A percentile compares a stretch with the other conserved stretches of the same genome.
These are phyloP conservation scores for Apium graveolens DNA, from an alignment of 129 eudicot species.

Conservation along the genomic window DNA sequence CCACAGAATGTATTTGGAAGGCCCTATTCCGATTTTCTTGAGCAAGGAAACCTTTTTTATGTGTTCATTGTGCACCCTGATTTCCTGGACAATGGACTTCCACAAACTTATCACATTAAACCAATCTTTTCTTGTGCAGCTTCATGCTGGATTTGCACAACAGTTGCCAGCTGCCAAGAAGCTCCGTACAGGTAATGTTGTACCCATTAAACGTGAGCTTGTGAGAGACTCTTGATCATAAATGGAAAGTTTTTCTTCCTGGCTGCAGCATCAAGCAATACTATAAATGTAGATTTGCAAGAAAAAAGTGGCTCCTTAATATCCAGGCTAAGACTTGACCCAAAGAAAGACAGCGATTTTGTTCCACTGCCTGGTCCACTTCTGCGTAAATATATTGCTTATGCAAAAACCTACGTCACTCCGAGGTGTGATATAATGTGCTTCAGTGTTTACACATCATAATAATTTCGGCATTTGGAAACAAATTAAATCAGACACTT, in stretches of 20 bases:
- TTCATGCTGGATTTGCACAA: constrained; percentile 65
- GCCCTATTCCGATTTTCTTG: background rate
- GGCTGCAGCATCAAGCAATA: constrained; percentile 41
- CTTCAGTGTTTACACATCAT: background rate
- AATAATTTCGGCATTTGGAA: background rate
- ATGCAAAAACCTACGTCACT: constrained; percentile 71
- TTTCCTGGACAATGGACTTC: background rate
- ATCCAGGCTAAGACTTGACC: constrained; percentile 70
- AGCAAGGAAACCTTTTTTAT: background rate
- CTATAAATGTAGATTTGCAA: constrained; percentile 23
- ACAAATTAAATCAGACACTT: background rate
- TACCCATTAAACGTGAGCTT: background rate
- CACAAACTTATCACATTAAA: background rate
- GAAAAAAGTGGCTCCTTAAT: constrained; percentile 43
- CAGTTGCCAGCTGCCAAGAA: constrained; percentile 52
- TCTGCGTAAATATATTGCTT: constrained; percentile 84
- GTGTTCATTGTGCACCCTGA: background rate
- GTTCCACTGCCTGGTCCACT: constrained; percentile 79
- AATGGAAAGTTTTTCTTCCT: background rate
- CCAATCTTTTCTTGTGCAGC: constrained; percentile 35
- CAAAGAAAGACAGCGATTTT: constrained; percentile 55
- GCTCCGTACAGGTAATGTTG: constrained; percentile 39
- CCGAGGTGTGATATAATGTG: constrained; percentile 68
- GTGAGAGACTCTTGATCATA: constrained; percentile 12
- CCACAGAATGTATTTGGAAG: background rate